These are phyloP conservation scores for Coniosporium apollinis DNA, from an alignment of 495 filamentous ascomycete genomes.

Conservation along the genomic window DNA sequence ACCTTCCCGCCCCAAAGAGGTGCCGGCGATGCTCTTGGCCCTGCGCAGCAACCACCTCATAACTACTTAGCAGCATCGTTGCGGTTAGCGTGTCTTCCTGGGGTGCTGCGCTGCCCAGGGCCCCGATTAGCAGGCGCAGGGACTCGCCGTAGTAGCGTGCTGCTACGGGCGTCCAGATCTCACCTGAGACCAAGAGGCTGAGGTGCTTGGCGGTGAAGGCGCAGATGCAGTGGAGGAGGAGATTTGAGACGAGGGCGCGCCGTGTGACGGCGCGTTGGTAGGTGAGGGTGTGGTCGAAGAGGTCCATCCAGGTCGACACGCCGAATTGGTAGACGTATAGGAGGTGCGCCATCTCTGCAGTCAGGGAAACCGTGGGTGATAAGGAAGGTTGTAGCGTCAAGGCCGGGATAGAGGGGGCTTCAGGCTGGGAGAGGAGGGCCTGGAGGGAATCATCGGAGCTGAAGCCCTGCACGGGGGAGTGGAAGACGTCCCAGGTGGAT, in stretches of 20 bases:
- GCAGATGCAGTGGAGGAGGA: conserved; percentile 12
- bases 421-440: conserved; percentile 1
- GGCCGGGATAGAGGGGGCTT: conserved; percentile 1
- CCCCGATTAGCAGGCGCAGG: conserved; percentile 7
- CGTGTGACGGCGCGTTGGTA: conserved; percentile 11
- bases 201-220: conserved; percentile 15
- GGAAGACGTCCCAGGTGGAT: conserved; percentile 8
- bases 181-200: conserved; percentile 2
- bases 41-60: conserved; percentile 11
- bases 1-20: conserved; percentile 8
- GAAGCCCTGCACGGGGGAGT: conserved; percentile 3
- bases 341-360: conserved; percentile 8
- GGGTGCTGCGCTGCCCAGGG: conserved; percentile 4
- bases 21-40: conserved; percentile 11
- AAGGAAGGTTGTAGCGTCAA: not conserved
- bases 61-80: conserved; percentile 14
- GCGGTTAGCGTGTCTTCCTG: conserved; percentile 11
- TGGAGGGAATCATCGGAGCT: not conserved
- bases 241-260: conserved; percentile 6
- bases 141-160: conserved; percentile 11
- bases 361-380: conserved; percentile 3
- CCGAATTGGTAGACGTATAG: conserved; percentile 8
- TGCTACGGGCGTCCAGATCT: conserved; percentile 10
- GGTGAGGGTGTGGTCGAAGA: conserved; percentile 11
- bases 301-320: conserved; percentile 16